These are phyloP conservation scores for Solanum etuberosum DNA, from an alignment of 257 asterid genomes.

Conservation along the genomic window DNA sequence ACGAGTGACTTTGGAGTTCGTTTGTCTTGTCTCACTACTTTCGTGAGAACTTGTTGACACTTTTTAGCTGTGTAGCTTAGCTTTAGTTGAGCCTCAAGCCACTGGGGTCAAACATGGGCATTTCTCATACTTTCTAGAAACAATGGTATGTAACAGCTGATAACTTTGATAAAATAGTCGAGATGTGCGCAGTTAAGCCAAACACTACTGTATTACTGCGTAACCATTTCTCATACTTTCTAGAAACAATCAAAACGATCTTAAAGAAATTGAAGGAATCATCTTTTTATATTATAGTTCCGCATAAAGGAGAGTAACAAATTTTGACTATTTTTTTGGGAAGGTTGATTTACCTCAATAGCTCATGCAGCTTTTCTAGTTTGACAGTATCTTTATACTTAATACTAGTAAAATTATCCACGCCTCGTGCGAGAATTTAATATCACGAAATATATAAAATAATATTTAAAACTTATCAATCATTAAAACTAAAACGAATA, in stretches of 20 bases:
- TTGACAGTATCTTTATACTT: background rate
- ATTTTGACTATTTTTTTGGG: background rate
- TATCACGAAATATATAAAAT: too few species aligned
- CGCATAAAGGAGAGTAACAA: background rate
- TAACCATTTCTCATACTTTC: background rate
- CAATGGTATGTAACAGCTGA: too few species aligned
- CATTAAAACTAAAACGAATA: too few species aligned
- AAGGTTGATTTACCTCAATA: background rate
- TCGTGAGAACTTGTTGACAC: slow-evolving; percentile 22
- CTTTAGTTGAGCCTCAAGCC: background rate
- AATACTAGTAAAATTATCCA: too few species aligned
- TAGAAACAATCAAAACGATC: background rate
- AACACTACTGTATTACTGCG: background rate
- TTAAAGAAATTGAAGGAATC: background rate
- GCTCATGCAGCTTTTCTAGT: background rate
- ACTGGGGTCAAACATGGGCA: background rate
- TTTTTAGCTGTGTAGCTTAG: background rate
- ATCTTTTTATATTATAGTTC: background rate
- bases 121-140: too few species aligned
- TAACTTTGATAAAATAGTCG: background rate
- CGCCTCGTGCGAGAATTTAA: too few species aligned
- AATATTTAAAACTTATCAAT: too few species aligned
- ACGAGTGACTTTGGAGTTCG: slow-evolving; percentile 57
- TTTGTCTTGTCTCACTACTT: slow-evolving; percentile 78
- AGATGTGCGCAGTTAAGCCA: background rate